A percentile compares a stretch with the other conserved stretches of the same genome.
Evolutionary conservation across 495 filamentous ascomycete species (phyloP).

Genomic region (Parathielavia appendiculata): DNA sequence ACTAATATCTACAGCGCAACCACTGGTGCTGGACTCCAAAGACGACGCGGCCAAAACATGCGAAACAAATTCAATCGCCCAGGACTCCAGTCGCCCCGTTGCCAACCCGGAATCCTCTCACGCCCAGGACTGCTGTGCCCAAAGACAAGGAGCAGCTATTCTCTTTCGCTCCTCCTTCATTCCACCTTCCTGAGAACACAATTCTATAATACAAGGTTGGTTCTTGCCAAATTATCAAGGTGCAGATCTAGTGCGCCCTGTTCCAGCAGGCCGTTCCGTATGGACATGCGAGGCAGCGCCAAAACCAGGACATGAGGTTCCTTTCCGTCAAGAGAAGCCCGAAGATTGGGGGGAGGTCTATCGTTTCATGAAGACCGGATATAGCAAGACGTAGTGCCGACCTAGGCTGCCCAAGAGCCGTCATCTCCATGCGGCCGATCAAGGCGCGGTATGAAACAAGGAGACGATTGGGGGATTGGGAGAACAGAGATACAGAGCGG

Average conservation of each 20-base stretch:
- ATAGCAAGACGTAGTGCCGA: constrained; percentile 5
- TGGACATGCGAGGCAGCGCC: too few relatives aligned
- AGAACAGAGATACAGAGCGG: constrained; percentile 8
- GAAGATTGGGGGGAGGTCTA: neutral
- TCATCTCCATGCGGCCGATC: neutral
- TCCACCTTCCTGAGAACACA: neutral
- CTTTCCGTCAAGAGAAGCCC: neutral
- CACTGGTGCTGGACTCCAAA: constrained; percentile 1
- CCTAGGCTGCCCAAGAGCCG: neutral
- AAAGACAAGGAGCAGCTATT: neutral
- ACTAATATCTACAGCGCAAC: constrained; percentile 13
- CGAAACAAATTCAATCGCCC: neutral
- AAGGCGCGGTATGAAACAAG: neutral
- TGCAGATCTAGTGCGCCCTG: too few relatives aligned
- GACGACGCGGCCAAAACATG: neutral
- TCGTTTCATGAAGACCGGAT: constrained; percentile 2
- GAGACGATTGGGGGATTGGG: neutral
- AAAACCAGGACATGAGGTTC: neutral
- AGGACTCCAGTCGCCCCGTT: neutral
- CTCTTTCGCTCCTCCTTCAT: neutral
- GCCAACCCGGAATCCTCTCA: neutral
- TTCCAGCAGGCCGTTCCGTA: too few relatives aligned
- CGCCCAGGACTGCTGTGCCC: neutral
- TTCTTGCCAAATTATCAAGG: neutral
- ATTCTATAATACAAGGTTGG: constrained; percentile 8